Evolutionary conservation across 495 filamentous ascomycete genomes (phyloP).

Genomic region (Neurospora africana): DNA sequence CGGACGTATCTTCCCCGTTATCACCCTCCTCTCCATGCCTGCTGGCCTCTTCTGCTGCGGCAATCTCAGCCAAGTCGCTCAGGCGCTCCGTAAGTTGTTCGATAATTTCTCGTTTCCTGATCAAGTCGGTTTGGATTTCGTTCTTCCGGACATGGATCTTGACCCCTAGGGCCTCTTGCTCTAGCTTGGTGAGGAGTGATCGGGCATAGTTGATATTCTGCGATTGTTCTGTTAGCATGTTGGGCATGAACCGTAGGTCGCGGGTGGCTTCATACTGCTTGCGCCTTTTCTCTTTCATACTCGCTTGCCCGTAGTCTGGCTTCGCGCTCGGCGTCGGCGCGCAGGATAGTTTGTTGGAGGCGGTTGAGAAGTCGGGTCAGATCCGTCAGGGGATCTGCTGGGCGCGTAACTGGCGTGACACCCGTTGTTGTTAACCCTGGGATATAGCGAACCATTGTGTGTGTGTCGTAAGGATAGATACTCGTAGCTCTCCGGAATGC

Average conservation of each 20-base stretch:
- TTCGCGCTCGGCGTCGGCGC: slow-evolving; percentile 49
- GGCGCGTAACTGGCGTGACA: slow-evolving; percentile 1
- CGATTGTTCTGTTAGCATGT: not conserved
- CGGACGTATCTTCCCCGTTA: slow-evolving; percentile 33
- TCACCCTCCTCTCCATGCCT: slow-evolving; percentile 10
- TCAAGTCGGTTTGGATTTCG: slow-evolving; percentile 55
- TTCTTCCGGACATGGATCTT: slow-evolving; percentile 57
- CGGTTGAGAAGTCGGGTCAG: slow-evolving; percentile 64
- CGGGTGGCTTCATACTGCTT: slow-evolving; percentile 39
- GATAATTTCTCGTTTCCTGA: slow-evolving; percentile 49
- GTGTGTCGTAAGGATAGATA: not conserved
- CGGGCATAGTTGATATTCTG: slow-evolving; percentile 77
- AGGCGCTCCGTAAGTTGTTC: slow-evolving; percentile 51
- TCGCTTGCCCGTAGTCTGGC: slow-evolving; percentile 48
- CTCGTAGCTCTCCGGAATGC: not conserved
- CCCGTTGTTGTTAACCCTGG: slow-evolving; percentile 7
- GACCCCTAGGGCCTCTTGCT: slow-evolving; percentile 57
- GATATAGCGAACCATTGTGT: slow-evolving; percentile 19
- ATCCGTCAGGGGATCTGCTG: slow-evolving; percentile 34
- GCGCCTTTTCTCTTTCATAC: slow-evolving; percentile 59
- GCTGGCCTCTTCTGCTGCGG: slow-evolving; percentile 14
- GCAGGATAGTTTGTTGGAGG: slow-evolving; percentile 62
- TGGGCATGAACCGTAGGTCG: not conserved
- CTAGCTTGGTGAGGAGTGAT: slow-evolving; percentile 61
- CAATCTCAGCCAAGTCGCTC: slow-evolving; percentile 50